Percentiles rank a stretch among this genome's conserved stretches.
Evolutionary conservation across 441 rosid species (phyloP).

Genomic region (Mallotus repandus): DNA sequence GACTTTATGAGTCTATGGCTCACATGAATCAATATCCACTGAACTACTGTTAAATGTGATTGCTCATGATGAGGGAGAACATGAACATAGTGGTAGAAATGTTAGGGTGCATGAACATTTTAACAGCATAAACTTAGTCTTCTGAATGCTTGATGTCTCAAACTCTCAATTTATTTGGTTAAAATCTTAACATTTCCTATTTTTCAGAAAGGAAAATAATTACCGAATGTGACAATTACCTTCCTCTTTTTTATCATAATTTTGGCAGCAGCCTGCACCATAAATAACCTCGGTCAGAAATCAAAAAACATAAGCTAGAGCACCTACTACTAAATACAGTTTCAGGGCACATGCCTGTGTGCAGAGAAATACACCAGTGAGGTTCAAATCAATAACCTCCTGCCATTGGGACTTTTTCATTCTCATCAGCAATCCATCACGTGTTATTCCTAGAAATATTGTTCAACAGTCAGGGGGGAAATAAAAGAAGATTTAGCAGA

Average conservation of each 20-base stretch:
- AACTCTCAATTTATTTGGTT: no score
- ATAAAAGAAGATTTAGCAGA: slow-evolving; percentile 19
- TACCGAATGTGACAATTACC: slow-evolving; percentile 34
- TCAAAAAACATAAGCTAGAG: background rate
- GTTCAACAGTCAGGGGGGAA: background rate
- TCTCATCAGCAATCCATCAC: slow-evolving; percentile 81
- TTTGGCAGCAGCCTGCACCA: slow-evolving; percentile 83
- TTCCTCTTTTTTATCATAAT: slow-evolving; percentile 93
- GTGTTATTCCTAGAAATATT: slow-evolving; percentile 72
- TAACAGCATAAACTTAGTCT: no score
- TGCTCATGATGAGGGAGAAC: no score
- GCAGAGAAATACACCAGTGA: slow-evolving; percentile 91
- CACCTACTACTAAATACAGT: no score
- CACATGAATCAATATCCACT: no score
- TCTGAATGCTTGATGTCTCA: no score
- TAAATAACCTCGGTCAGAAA: slow-evolving; percentile 27
- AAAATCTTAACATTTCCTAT: no score
- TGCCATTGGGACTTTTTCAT: slow-evolving; percentile 94
- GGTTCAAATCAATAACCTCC: slow-evolving; percentile 89
- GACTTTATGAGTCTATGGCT: no score
- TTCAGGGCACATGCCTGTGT: slow-evolving; percentile 58
- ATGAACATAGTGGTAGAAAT: no score
- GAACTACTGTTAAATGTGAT: no score
- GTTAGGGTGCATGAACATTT: no score
- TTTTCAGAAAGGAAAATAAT: no score